phyloP scores from a whole-genome alignment of 2,329 filamentous ascomycete genomes.

The Verticillium klebahnii region DNA sequence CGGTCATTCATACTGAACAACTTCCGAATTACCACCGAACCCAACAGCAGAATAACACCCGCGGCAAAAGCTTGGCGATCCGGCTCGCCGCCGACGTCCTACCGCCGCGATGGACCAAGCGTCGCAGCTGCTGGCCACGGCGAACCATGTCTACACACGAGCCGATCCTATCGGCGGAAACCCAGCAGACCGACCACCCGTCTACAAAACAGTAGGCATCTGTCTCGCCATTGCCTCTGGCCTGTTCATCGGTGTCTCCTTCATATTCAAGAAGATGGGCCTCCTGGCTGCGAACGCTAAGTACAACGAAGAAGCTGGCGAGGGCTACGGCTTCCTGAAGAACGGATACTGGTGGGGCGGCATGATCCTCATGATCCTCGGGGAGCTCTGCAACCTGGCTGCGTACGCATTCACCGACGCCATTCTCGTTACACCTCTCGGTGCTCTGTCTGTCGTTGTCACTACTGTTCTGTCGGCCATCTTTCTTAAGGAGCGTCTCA shows the following conservation, averaged over 20 bases:
- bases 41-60: background rate
- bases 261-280: slow-evolving; percentile 92
- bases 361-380: slow-evolving; percentile 95
- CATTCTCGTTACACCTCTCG: slow-evolving; percentile 88
- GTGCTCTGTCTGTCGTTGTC: slow-evolving; percentile 87
- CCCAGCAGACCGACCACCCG: background rate
- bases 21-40: background rate
- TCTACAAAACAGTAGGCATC: slow-evolving; percentile 84
- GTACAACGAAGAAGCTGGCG: slow-evolving; percentile 91
- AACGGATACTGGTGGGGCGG: slow-evolving; percentile 93
- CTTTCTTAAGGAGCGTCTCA: slow-evolving; percentile 91
- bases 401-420: slow-evolving; percentile 97
- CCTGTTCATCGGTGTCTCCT: slow-evolving; percentile 88
- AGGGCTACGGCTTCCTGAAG: slow-evolving; percentile 96
- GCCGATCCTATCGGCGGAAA: background rate
- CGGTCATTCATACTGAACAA: background rate
- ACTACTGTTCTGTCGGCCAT: slow-evolving; percentile 88
- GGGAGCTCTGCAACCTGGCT: slow-evolving; percentile 95
- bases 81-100: slow-evolving; percentile 3
- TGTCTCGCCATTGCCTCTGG: slow-evolving; percentile 81
- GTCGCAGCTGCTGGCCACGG: slow-evolving; percentile 7
- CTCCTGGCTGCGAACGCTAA: slow-evolving; percentile 90
- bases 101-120: slow-evolving; percentile 8
- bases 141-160: slow-evolving; percentile 11
- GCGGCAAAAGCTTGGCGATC: slow-evolving; percentile 4